Percentiles rank a stretch among this genome's conserved stretches.
Conservation (phyloP, 1,139 yeast genomes). For the Blastobotrys apis region DNA sequence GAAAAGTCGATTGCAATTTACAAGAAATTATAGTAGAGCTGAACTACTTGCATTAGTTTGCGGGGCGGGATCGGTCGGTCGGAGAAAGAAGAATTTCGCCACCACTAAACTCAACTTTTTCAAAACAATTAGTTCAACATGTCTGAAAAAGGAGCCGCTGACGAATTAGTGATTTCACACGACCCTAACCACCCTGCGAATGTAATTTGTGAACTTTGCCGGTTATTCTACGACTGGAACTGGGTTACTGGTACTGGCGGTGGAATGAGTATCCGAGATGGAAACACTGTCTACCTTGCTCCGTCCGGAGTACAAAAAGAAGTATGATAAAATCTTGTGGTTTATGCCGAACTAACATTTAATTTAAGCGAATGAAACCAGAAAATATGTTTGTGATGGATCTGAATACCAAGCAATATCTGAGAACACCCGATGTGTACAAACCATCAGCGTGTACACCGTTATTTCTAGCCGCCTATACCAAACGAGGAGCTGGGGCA, state of each 20-base stretch:
- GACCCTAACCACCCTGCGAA: constrained; percentile 80
- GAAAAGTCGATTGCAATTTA: no score
- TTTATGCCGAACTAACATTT: constrained; percentile 5
- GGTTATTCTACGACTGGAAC: constrained; percentile 68
- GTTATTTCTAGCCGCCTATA: constrained; percentile 72
- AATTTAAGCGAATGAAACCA: constrained; percentile 55
- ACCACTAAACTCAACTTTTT: not conserved
- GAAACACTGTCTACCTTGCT: constrained; percentile 63
- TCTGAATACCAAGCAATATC: constrained; percentile 47
- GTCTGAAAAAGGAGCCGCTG: constrained; percentile 19
- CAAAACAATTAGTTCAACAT: not conserved
- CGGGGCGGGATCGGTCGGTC: no score
- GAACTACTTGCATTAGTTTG: no score
- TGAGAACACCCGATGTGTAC: constrained; percentile 58
- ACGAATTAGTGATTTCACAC: constrained; percentile 39
- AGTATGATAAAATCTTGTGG: constrained; percentile 21
- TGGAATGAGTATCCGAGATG: constrained; percentile 76
- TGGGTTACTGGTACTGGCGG: constrained; percentile 99
- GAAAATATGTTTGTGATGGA: constrained; percentile 79
- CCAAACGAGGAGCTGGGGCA: constrained; percentile 75
- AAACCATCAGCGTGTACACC: constrained; percentile 96
- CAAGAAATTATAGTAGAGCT: no score
- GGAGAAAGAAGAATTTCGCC: no score
- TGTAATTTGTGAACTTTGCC: constrained; percentile 76
- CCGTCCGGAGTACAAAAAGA: constrained; percentile 97